Percentiles rank a stretch among this genome's conserved stretches.
Evolutionary conservation across 2,329 filamentous ascomycete genomes (phyloP).

Genomic region (Aspergillus calidoustus): DNA sequence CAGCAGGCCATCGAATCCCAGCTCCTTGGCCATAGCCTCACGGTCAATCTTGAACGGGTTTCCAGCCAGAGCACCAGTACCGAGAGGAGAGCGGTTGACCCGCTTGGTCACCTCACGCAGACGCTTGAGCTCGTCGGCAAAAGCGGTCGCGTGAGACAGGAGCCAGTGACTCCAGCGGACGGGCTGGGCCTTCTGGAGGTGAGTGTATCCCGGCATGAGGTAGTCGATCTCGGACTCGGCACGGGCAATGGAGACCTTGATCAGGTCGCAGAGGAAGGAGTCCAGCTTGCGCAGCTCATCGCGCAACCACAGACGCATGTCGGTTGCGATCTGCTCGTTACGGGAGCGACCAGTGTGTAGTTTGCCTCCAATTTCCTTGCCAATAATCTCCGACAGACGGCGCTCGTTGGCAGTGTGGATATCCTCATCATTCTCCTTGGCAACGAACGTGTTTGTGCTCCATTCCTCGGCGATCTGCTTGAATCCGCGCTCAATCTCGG

Average conservation of each 20-base stretch:
- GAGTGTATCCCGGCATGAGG: slow-evolving; percentile 88
- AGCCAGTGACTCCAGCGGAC: slow-evolving; percentile 84
- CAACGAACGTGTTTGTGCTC: slow-evolving; percentile 43
- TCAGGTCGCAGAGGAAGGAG: slow-evolving; percentile 67
- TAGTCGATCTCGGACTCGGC: slow-evolving; percentile 76
- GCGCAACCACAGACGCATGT: slow-evolving; percentile 88
- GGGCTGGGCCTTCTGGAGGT: slow-evolving; percentile 81
- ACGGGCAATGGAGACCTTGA: slow-evolving; percentile 69
- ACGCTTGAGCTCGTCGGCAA: slow-evolving; percentile 75
- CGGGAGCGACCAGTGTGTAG: slow-evolving; percentile 85
- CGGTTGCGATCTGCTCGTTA: slow-evolving; percentile 88
- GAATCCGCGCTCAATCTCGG: slow-evolving; percentile 74
- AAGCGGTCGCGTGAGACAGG: slow-evolving; percentile 73
- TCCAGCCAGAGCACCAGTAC: slow-evolving; percentile 76
- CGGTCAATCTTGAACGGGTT: slow-evolving; percentile 83
- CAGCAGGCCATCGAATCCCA: slow-evolving; percentile 76
- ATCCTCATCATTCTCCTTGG: slow-evolving; percentile 55
- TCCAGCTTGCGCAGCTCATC: slow-evolving; percentile 75
- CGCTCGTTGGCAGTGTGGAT: slow-evolving; percentile 75
- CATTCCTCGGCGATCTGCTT: slow-evolving; percentile 56
- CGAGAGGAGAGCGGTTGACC: slow-evolving; percentile 74
- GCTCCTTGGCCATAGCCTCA: slow-evolving; percentile 76
- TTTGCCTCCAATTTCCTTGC: slow-evolving; percentile 83
- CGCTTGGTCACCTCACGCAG: slow-evolving; percentile 72
- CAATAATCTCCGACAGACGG: slow-evolving; percentile 79